Base-by-base conservation (phyloP, 306 rosid species). In the Trifolium pratense region DNA sequence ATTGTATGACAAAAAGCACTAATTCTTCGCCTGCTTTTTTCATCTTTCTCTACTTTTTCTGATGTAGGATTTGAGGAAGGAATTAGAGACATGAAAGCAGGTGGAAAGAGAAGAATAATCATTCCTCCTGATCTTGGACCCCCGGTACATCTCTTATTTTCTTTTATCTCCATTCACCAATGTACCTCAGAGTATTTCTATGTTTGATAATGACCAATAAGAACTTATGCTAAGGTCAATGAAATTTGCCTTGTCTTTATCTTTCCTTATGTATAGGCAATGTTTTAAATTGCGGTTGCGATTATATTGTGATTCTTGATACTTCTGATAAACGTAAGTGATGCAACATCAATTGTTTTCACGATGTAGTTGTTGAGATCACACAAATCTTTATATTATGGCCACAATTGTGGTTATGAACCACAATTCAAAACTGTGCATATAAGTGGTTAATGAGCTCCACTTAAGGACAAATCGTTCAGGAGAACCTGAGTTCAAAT, bases 111-210 rank as follows among this genome's bases (percentile, higher is more conserved):
- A 85, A 90, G 97, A 86, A 89, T 91, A 43, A 91, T 94, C 77
- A 90, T 94, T 70, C 97, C 97, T 39, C 99, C 97, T 8, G 97
- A 94, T 66, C 97, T 94, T 56, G 97, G 97, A 83, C 99, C 99
- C 9, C 99, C 99, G 45, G 99, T 94, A 52, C 66, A 64, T 79
- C 71, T 79, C 70, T 75, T 14, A 21, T 73, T 77, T 63, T 43
- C 71, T 68, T 68, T 52, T 18, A 14, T 46, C 42, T 64, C 46
- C 36, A 34, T 66, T 26, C 42, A 29, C 29, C n/a, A 52, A 25
- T 20, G 18, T 49, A 21, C 21, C 52, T 65, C 58, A 29, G 7
- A 65, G 5, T 68, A 46, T 43, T 34, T n/a, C 8, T 55, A 29
- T 42, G 31, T 69, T 62, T 73, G 63, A 51, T 34, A 42, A 73